These are phyloP conservation scores for Effrenium voratum DNA, from an alignment of 73 alveolate genomes.

Conservation along the genomic window DNA sequence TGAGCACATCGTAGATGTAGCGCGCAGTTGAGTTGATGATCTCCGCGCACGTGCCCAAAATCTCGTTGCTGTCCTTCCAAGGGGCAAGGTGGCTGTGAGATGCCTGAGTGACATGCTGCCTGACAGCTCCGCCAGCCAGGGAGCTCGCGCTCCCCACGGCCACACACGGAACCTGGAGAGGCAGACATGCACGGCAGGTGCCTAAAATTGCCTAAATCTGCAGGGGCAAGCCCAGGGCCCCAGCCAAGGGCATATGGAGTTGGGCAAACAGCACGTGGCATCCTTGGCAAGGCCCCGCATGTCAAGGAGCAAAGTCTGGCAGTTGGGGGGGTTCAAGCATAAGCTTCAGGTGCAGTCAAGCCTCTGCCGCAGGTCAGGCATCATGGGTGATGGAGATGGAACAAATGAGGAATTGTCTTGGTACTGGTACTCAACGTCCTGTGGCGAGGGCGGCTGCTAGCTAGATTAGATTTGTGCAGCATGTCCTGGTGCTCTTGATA, in stretches of 20 bases:
- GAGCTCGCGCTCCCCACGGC: slow-evolving; percentile 93
- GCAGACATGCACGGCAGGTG: not conserved
- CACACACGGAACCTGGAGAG: slow-evolving; percentile 78
- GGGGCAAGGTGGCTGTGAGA: not conserved
- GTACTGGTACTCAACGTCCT: not conserved
- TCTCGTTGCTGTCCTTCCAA: slow-evolving; percentile 65
- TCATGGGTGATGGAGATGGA: not conserved
- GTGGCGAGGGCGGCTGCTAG: no score
- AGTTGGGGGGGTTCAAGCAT: no score
- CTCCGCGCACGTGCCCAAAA: slow-evolving; percentile 75
- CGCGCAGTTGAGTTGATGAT: slow-evolving; percentile 56
- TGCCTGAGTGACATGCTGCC: not conserved
- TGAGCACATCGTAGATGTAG: slow-evolving; percentile 79
- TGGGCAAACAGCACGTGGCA: slow-evolving; percentile 94
- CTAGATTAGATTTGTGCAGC: not conserved
- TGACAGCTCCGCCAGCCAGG: slow-evolving; percentile 87
- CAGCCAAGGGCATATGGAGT: slow-evolving; percentile 82
- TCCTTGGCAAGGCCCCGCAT: slow-evolving; percentile 5
- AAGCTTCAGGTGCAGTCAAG: not conserved
- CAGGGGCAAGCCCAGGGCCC: not conserved
- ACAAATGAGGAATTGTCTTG: not conserved
- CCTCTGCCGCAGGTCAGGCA: slow-evolving; percentile 58
- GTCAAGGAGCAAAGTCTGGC: not conserved
- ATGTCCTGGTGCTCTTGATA: no score
- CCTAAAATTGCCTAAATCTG: not conserved